Evolutionary conservation across 805 yeast genomes (phyloP).

Genomic region (Metschnikowia proteae): DNA sequence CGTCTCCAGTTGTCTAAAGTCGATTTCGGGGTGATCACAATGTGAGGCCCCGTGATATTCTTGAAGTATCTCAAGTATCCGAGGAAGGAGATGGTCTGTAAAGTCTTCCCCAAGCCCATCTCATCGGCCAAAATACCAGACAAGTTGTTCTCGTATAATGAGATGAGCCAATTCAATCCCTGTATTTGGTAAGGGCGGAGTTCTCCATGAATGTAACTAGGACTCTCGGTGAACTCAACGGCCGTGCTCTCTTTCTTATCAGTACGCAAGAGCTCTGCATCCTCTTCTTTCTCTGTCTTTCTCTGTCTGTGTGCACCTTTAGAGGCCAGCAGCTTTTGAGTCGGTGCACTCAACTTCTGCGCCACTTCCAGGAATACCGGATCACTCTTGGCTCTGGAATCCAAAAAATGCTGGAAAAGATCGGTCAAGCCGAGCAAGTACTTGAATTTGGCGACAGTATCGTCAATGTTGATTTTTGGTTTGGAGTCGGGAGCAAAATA

Average conservation of each 20-base stretch:
- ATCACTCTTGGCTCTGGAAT: constrained; percentile 60
- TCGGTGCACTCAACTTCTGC: constrained; percentile 27
- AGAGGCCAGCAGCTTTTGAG: constrained; percentile 6
- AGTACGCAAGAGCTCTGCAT: constrained; percentile 66
- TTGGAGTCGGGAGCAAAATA: constrained; percentile 36
- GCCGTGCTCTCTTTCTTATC: constrained; percentile 32
- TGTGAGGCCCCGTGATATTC: constrained; percentile 64
- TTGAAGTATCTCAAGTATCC: constrained; percentile 67
- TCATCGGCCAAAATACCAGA: constrained; percentile 82
- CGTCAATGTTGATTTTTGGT: constrained; percentile 48
- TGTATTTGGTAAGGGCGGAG: constrained; percentile 74
- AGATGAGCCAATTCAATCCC: constrained; percentile 76
- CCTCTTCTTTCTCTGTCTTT: constrained; percentile 75
- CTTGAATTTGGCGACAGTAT: constrained; percentile 63
- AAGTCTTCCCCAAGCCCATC: constrained; percentile 81
- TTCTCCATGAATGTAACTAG: constrained; percentile 51
- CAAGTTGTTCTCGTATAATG: constrained; percentile 61
- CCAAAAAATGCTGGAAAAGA: constrained; percentile 65
- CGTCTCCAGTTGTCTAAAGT: constrained; percentile 79
- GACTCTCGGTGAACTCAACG: constrained; percentile 50
- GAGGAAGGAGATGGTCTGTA: constrained; percentile 72
- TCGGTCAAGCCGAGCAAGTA: constrained; percentile 63
- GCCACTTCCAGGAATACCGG: constrained; percentile 52
- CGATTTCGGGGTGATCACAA: constrained; percentile 75
- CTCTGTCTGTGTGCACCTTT: constrained; percentile 47